A percentile compares a stretch with the other conserved stretches of the same genome.
These are phyloP conservation scores for Zymoseptoria crescenta DNA, from an alignment of 2,329 filamentous ascomycete genomes.

Conservation along the genomic window DNA sequence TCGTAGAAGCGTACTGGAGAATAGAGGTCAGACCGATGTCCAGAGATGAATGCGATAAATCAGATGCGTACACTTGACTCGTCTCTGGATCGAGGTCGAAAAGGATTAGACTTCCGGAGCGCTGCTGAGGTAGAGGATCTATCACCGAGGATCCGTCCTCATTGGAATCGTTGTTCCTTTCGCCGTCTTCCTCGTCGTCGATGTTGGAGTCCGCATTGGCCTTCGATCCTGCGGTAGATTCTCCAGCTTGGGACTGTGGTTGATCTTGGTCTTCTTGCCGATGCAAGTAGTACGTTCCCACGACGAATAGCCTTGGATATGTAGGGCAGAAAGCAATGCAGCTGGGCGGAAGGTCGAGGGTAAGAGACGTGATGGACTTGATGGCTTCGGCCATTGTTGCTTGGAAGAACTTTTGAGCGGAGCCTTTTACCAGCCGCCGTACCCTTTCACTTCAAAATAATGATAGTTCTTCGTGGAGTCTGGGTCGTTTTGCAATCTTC, in stretches of 20 bases:
- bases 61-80: background rate
- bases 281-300: constrained; percentile 78
- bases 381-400: constrained; percentile 23
- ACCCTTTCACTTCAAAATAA: no score
- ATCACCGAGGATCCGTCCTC: background rate
- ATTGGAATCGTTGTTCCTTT: background rate
- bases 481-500: no score
- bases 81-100: constrained; percentile 47
- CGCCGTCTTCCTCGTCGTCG: constrained; percentile 10
- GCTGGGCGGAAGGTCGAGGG: constrained; percentile 62
- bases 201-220: background rate
- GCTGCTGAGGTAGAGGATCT: constrained; percentile 26
- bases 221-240: background rate
- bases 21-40: constrained; percentile 8
- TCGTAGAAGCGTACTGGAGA: constrained; percentile 24
- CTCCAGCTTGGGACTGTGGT: background rate
- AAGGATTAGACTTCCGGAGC: constrained; percentile 66
- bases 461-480: no score
- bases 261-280: constrained; percentile 25
- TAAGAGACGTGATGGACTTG: constrained; percentile 42
- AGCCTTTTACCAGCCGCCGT: background rate
- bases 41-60: background rate
- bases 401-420: background rate
- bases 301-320: constrained; percentile 58
- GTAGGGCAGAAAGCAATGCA: constrained; percentile 67